Percentiles rank a stretch among this genome's conserved stretches.
phyloP scores from a whole-genome alignment of 768 basidiomycete genomes.

The Austroboletus eburneus region DNA sequence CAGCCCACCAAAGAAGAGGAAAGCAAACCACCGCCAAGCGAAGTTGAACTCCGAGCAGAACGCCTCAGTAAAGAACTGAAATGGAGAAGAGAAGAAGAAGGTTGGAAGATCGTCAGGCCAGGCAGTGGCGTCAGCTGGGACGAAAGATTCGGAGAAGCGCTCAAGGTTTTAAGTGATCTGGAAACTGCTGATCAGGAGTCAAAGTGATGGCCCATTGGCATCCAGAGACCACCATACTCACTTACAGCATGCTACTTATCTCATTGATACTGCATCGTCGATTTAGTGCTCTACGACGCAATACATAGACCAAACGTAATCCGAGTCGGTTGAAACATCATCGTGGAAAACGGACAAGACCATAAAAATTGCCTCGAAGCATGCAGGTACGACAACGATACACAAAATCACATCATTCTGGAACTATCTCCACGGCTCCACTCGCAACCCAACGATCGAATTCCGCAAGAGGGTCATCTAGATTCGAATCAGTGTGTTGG shows the following conservation, averaged over 20 bases:
- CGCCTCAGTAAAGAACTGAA: conserved; percentile 82
- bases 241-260: not conserved
- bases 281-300: no score
- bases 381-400: not conserved
- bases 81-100: conserved; percentile 77
- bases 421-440: conserved; percentile 53
- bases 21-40: conserved; percentile 75
- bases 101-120: conserved; percentile 74
- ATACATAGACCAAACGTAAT: no score
- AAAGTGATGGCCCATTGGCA: not conserved
- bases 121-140: conserved; percentile 71
- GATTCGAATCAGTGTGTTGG: conserved; percentile 2
- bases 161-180: conserved; percentile 58
- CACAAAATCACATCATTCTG: conserved; percentile 12
- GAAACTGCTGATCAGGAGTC: conserved; percentile 5
- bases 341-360: not conserved
- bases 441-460: conserved; percentile 69
- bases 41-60: conserved; percentile 85
- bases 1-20: conserved; percentile 85
- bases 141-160: conserved; percentile 54
- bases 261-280: conserved; percentile 1
- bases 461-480: conserved; percentile 55
- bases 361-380: not conserved
- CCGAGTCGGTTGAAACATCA: no score
- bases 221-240: no score